Evolutionary conservation across 768 basidiomycete genomes (phyloP).

Genomic region (Ephemerocybe angulata): DNA sequence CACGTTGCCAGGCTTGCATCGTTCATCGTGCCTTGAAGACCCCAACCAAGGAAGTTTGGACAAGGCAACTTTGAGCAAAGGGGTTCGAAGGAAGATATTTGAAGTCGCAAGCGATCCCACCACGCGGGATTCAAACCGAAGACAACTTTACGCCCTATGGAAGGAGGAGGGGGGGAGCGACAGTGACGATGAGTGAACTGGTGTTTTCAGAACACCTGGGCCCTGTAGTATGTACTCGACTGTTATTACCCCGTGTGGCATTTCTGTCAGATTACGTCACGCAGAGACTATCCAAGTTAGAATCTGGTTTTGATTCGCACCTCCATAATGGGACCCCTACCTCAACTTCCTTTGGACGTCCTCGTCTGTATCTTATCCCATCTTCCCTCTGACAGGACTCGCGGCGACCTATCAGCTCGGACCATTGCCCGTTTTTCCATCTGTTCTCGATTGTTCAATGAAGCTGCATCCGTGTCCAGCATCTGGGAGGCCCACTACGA

Average conservation of each 20-base stretch:
- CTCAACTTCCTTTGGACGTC: conserved; percentile 28
- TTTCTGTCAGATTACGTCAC: neutral
- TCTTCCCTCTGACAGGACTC: conserved; percentile 17
- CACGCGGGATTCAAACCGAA: conserved; percentile 11
- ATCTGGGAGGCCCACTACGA: conserved; percentile 56
- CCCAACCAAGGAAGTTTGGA: conserved; percentile 34
- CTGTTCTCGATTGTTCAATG: conserved; percentile 36
- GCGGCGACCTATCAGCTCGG: conserved; percentile 1
- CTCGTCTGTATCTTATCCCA: conserved; percentile 22
- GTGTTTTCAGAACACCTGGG: conserved; percentile 2
- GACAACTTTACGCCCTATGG: conserved; percentile 74
- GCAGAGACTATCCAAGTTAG: neutral
- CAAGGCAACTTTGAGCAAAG: neutral
- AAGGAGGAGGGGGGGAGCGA: conserved; percentile 51
- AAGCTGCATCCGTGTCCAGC: conserved; percentile 36
- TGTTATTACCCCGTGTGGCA: too few relatives aligned
- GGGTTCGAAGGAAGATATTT: conserved; percentile 50
- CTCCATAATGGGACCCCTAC: conserved; percentile 9
- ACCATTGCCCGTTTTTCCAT: conserved; percentile 40
- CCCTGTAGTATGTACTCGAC: too few relatives aligned
- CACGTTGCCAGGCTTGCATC: conserved; percentile 41
- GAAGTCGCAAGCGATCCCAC: neutral
- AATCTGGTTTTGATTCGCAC: conserved; percentile 1
- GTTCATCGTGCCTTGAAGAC: conserved; percentile 50
- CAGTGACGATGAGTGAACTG: conserved; percentile 21